Evolutionary conservation across 2,329 filamentous ascomycete species (phyloP), one percentile per base, ranked within the genome.

Genomic region (Penicillium sp.): DNA sequence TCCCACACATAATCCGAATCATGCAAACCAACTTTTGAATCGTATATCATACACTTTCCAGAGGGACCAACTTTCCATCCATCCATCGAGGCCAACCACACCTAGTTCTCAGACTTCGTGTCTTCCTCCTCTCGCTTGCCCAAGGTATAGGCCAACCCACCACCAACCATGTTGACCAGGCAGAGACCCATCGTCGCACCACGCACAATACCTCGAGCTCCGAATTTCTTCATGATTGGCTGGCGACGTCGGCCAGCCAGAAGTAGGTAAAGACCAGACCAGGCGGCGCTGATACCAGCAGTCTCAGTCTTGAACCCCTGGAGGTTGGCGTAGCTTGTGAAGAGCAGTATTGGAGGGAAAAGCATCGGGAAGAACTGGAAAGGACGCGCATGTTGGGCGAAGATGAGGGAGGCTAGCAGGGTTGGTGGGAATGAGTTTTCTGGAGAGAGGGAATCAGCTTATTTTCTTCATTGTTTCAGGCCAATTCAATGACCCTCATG

Each of bases 291-390:
- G 5, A 88, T 79, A 5, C 87, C 87, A 0, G 87, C 87, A 20
- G 82, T 81, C 68, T 90, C 88, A 51, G 83, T 83, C 70, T 85
- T 84, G 76, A 84, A 88, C 60, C 82, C 81, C 63, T 82, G 81
- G 34, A 90, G 69, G 70, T 89, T 90, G 47, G 89, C 77, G 69
- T 90, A 90, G 58, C 84, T 84, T 54, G 83, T 84, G 76, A 89
- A 88, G 59, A 90, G 80, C 3, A 90, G 80, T 57, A 88, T 77
- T 2, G 87, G 87, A 4, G 87, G 84, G 71, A 90, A 90, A 63
- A 88, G 74, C 83, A 90, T 87, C 4, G 88, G 88, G 0, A 90
- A 78, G 6, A 80, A 70, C 71, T 88, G 86, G 73, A 88, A 86
- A 7, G 88, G 88, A n/a, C 86, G 85, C 45, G 84, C 79, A 77